Conservation (phyloP, 2,329 filamentous ascomycete genomes). For the Conoideocrella luteorostrata region DNA sequence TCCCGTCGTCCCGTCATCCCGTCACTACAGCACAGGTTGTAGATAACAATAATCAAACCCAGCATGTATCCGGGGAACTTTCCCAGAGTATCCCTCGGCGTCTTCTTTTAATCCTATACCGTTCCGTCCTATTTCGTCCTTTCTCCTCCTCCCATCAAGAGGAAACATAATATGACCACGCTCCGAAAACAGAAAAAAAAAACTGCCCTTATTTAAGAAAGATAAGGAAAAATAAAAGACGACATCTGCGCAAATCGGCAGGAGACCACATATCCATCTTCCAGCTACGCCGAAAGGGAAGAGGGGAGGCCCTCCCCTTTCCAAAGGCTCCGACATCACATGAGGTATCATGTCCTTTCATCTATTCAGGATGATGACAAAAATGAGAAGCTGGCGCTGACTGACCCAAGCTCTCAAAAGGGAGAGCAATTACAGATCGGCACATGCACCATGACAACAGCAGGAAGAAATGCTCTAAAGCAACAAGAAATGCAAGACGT, state of each 20-base stretch:
- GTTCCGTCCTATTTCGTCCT: no score
- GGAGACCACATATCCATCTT: not conserved
- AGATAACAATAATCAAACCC: constrained; percentile 2
- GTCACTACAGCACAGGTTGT: not conserved
- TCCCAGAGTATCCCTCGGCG: no score
- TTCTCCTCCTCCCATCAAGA: no score
- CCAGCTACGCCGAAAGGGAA: not conserved
- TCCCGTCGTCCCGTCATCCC: not conserved
- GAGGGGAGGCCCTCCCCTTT: not conserved
- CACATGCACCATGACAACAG: not conserved
- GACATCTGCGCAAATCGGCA: not conserved
- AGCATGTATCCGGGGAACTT: no score
- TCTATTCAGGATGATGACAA: not conserved
- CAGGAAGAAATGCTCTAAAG: constrained; percentile 10
- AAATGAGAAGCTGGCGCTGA: not conserved
- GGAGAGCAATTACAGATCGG: constrained; percentile 1
- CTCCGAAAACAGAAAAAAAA: not conserved
- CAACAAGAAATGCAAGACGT: constrained; percentile 5
- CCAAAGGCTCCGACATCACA: not conserved
- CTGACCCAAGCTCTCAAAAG: not conserved
- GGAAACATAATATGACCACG: not conserved
- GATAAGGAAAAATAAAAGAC: not conserved
- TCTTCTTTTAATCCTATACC: not conserved
- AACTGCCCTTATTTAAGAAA: not conserved
- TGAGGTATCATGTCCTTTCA: constrained; percentile 3